phyloP scores from a whole-genome alignment of 1,284 basidiomycete species.

The Trichosporon asahii region DNA sequence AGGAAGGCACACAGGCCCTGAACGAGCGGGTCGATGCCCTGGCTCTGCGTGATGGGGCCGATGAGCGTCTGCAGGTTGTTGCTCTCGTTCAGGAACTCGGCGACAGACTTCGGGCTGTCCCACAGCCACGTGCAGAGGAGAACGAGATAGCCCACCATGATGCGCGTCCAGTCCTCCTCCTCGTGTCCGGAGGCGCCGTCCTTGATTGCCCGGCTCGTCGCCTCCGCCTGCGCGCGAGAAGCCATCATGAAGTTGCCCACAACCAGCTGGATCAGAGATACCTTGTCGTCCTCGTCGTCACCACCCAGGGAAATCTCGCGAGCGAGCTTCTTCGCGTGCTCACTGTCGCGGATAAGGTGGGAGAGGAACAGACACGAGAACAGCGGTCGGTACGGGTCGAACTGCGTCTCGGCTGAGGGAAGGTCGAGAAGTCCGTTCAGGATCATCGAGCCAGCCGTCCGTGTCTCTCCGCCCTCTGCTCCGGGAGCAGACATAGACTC shows the following conservation, averaged over 20 bases:
- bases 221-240: slow-evolving; percentile 55
- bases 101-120: slow-evolving; percentile 84
- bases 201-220: slow-evolving; percentile 47
- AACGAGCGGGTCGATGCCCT: slow-evolving; percentile 78
- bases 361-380: slow-evolving; percentile 57
- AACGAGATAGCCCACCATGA: slow-evolving; percentile 80
- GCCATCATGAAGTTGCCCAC: slow-evolving; percentile 65
- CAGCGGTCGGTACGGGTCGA: slow-evolving; percentile 57
- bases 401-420: slow-evolving; percentile 34
- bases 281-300: slow-evolving; percentile 55
- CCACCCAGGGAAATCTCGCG: slow-evolving; percentile 52
- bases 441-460: slow-evolving; percentile 55
- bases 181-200: slow-evolving; percentile 31
- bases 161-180: slow-evolving; percentile 74
- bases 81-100: slow-evolving; percentile 81
- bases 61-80: slow-evolving; percentile 90
- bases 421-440: slow-evolving; percentile 55
- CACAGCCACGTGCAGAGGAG: slow-evolving; percentile 90
- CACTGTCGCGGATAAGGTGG: slow-evolving; percentile 57
- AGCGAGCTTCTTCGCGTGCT: slow-evolving; percentile 57
- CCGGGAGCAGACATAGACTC: slow-evolving; percentile 40
- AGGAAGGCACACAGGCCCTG: slow-evolving; percentile 90
- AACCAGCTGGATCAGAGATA: slow-evolving; percentile 56
- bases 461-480: slow-evolving; percentile 30
- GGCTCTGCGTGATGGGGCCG: slow-evolving; percentile 86